Base-by-base conservation (phyloP, 106 monocot species). In the Dactylorhiza incarnata region DNA sequence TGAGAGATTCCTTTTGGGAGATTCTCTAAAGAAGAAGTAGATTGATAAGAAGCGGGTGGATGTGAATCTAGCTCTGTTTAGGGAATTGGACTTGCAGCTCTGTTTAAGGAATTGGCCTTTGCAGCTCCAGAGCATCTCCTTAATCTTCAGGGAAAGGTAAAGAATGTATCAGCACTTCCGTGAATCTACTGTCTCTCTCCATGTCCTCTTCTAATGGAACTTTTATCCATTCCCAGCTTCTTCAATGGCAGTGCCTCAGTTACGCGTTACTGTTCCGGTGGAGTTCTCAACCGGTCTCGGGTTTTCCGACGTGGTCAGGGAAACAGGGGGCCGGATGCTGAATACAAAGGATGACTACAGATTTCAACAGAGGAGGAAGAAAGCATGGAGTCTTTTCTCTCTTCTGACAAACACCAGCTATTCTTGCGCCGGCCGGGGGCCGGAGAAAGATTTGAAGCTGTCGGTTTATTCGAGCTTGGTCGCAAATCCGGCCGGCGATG, bases 401-500 rank as follows among this genome's bases (percentile, higher is more conserved):
- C 74, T 86, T 3, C 75, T 46, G 43, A 9, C 79, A 7, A 71
- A 82, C 68, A 77, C 74, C 63, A 89, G 83, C 83, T 68, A 71
- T 49, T 71, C 80, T 14, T 78, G 74, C 9, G 22, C 71, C 5
- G 29, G 75, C 2, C 47, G 74, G 37, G 76, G 84, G 69, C 76
- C 79, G 6, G 84, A 68, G 43, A 74, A 63, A 58, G 53, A 48
- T 3, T 45, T 46, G 25, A 75, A 68, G 25, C 55, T 77, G 6
- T 73, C 80, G 2, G 45, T 84, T 13, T 59, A 59, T 5, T 89
- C 91, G 22, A 89, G 87, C 77, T 63, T 94, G 3, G 79, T 85
- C 0, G 89, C 80, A 6, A 86, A 73, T 54, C 81, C 87, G 7
- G 68, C 86, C 1, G 89, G 84, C 45, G 96, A 86, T 16, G 87